phyloP scores from a whole-genome alignment of 108 stramenopile species.

The Schizochytrium sp. region DNA sequence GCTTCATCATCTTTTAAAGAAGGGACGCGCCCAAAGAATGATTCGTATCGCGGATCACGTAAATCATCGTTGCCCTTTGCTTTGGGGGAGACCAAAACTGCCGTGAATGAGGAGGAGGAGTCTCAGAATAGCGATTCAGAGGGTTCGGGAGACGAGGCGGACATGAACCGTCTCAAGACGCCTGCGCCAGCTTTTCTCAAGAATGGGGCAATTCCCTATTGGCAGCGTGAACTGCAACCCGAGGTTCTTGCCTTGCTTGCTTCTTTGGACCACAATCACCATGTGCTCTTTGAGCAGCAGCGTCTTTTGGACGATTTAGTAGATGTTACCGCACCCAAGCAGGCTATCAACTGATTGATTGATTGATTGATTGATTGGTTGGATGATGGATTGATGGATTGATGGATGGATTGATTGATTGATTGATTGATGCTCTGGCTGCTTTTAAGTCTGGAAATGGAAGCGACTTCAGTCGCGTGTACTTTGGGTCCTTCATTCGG shows the following conservation, averaged over 20 bases:
- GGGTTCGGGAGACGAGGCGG: neutral
- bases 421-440: neutral
- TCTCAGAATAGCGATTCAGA: neutral
- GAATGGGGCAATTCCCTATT: neutral
- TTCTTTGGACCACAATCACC: neutral
- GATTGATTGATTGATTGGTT: neutral
- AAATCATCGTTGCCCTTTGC: neutral
- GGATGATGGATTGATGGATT: neutral
- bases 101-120: neutral
- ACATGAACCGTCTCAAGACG: neutral
- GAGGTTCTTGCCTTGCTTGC: neutral
- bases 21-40: no score
- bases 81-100: neutral
- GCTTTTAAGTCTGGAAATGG: no score
- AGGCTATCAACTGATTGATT: neutral
- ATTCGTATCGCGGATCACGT: no score
- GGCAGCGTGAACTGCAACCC: slow-evolving; percentile 13
- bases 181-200: neutral
- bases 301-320: neutral
- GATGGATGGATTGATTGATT: neutral
- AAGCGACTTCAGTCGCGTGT: no score
- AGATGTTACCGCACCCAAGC: neutral
- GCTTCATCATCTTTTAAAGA: no score
- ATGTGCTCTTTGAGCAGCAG: neutral
- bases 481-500: no score